Evolutionary conservation across 768 basidiomycete genomes (phyloP).

Genomic region (Hydnomerulius pinastri): DNA sequence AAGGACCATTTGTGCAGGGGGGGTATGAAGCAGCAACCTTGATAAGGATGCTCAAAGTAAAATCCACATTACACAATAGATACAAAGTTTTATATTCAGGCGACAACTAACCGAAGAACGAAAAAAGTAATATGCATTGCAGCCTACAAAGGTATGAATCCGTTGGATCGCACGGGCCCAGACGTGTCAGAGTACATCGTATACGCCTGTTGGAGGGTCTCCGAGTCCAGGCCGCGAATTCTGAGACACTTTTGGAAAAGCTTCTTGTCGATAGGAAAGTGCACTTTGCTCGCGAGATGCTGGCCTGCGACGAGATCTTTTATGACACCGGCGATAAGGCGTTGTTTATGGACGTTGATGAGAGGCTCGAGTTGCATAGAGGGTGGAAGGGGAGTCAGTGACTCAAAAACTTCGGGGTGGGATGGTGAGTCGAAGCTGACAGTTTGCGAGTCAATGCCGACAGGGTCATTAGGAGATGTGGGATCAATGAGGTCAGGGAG

Average conservation of each 20-base stretch:
- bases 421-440: slow-evolving; percentile 68
- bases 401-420: slow-evolving; percentile 78
- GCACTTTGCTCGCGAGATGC: slow-evolving; percentile 74
- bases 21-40: too few species aligned
- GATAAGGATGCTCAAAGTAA: not conserved
- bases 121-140: not conserved
- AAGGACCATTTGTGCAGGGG: too few species aligned
- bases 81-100: not conserved
- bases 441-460: slow-evolving; percentile 62
- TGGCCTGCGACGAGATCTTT: slow-evolving; percentile 81
- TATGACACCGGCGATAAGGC: slow-evolving; percentile 77
- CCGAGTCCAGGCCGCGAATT: slow-evolving; percentile 62
- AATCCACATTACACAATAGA: not conserved
- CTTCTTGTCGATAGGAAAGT: slow-evolving; percentile 72
- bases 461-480: slow-evolving; percentile 69
- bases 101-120: not conserved
- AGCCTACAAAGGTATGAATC: slow-evolving; percentile 24
- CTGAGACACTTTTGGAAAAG: slow-evolving; percentile 75
- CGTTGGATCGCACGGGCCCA: slow-evolving; percentile 12
- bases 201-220: slow-evolving; percentile 52
- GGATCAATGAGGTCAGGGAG: slow-evolving; percentile 85
- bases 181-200: slow-evolving; percentile 35
- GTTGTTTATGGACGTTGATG: slow-evolving; percentile 89
- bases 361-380: slow-evolving; percentile 83
- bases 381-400: slow-evolving; percentile 68